Conservation (phyloP, 805 yeast species). For the Myxozyma lipomycoides region DNA sequence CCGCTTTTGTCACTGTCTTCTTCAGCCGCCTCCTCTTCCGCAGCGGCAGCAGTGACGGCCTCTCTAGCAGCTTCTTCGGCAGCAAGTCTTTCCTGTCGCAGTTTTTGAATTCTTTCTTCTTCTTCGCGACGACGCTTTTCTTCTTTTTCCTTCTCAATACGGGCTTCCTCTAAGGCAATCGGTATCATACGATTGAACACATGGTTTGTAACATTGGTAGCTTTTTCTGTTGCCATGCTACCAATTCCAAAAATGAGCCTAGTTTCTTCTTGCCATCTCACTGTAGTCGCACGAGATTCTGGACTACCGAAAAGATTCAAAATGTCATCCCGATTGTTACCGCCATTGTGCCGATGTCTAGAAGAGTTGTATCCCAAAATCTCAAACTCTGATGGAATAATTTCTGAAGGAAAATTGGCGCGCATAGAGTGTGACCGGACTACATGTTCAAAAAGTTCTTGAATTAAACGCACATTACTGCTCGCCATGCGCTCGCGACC, state of each 20-base stretch:
- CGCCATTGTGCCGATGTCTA: background rate
- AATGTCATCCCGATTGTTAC: too few species aligned
- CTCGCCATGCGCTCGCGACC: background rate
- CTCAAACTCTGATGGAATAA: slow-evolving; percentile 20
- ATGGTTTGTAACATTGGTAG: slow-evolving; percentile 30
- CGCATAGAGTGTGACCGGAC: slow-evolving; percentile 4
- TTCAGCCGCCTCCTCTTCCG: slow-evolving; percentile 7
- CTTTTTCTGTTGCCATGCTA: slow-evolving; percentile 38
- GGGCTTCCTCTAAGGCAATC: slow-evolving; percentile 25
- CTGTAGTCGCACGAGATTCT: slow-evolving; percentile 49
- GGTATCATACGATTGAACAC: slow-evolving; percentile 30
- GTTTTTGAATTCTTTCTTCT: slow-evolving; percentile 42
- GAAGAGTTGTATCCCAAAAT: slow-evolving; percentile 7
- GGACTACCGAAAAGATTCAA: too few species aligned
- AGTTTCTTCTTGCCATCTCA: slow-evolving; percentile 64
- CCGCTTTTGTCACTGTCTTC: slow-evolving; percentile 10
- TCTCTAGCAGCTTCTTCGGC: slow-evolving; percentile 32
- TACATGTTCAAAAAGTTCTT: slow-evolving; percentile 19
- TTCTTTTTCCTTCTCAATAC: slow-evolving; percentile 28
- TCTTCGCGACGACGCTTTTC: slow-evolving; percentile 27
- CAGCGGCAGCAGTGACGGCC: slow-evolving; percentile 26
- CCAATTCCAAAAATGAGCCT: slow-evolving; percentile 50
- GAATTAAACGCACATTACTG: background rate
- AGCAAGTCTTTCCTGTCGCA: slow-evolving; percentile 32
- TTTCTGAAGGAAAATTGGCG: slow-evolving; percentile 4